These are phyloP conservation scores for Echites panduratus DNA, from an alignment of 257 asterid genomes.

Conservation along the genomic window DNA sequence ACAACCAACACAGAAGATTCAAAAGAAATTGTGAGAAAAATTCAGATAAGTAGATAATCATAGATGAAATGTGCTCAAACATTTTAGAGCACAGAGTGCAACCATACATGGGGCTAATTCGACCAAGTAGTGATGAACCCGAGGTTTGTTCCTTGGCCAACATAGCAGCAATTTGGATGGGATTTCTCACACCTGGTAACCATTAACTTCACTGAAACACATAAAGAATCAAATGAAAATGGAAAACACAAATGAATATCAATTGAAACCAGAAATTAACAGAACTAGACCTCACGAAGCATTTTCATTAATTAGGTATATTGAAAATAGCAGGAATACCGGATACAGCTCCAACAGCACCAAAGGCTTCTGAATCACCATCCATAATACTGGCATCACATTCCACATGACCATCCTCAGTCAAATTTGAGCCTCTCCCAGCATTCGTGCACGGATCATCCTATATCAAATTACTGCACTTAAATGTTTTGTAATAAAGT, in stretches of 20 bases:
- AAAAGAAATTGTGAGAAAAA: not conserved
- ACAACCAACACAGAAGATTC: not conserved
- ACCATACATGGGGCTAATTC: conserved; percentile 85
- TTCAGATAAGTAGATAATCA: not conserved
- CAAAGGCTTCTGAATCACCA: conserved; percentile 82
- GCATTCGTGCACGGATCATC: conserved; percentile 96
- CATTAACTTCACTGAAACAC: conserved; percentile 55
- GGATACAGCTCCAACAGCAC: conserved; percentile 95
- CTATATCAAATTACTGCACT: conserved; percentile 25
- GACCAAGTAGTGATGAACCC: conserved; percentile 81
- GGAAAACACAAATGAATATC: conserved; percentile 14
- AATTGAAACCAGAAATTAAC: not conserved
- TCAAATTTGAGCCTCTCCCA: conserved; percentile 90
- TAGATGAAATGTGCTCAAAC: not conserved
- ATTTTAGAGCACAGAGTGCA: not conserved
- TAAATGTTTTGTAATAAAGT: not conserved
- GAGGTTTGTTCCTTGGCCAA: conserved; percentile 80
- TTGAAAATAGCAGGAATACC: conserved; percentile 36
- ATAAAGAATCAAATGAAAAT: conserved; percentile 35
- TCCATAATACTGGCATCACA: conserved; percentile 98
- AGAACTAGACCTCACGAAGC: not conserved
- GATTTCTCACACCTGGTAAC: conserved; percentile 87
- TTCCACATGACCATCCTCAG: conserved; percentile 88
- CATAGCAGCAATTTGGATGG: conserved; percentile 75
- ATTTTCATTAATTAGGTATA: not conserved